Percentiles rank a stretch among this genome's conserved stretches.
Conservation (phyloP, 179 eudicot species). For the Sideroxylon spinosum region DNA sequence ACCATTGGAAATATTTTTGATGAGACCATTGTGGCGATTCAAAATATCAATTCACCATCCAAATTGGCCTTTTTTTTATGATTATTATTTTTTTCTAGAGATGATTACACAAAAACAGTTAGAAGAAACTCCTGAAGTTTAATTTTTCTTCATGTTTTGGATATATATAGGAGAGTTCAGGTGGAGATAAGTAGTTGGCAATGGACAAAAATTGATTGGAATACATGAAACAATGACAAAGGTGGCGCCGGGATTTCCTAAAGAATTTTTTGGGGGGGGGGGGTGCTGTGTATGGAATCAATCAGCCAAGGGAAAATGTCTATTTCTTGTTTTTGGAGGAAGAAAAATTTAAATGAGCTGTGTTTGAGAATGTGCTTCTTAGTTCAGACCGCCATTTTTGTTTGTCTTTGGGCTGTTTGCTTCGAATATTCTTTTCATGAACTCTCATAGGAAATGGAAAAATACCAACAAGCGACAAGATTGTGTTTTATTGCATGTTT, state of each 20-base stretch:
- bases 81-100: background rate
- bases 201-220: background rate
- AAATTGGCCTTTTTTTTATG: too few species aligned
- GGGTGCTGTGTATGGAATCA: background rate
- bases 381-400: background rate
- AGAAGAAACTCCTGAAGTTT: too few species aligned
- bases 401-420: background rate
- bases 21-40: slow-evolving; percentile 12
- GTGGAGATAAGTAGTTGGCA: background rate
- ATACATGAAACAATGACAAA: background rate
- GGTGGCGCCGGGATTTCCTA: slow-evolving; percentile 12
- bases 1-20: slow-evolving; percentile 13
- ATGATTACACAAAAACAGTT: background rate
- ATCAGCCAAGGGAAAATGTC: background rate
- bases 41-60: too few species aligned
- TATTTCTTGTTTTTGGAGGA: background rate
- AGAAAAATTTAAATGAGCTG: background rate
- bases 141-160: background rate
- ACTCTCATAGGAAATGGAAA: too few species aligned
- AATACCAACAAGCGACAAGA: too few species aligned
- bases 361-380: background rate
- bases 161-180: too few species aligned
- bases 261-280: background rate
- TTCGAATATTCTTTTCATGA: background rate
- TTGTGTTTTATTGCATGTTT: too few species aligned